Evolutionary conservation across 2,329 filamentous ascomycete species (phyloP).

Genomic region (Fusarium protoensiforme): DNA sequence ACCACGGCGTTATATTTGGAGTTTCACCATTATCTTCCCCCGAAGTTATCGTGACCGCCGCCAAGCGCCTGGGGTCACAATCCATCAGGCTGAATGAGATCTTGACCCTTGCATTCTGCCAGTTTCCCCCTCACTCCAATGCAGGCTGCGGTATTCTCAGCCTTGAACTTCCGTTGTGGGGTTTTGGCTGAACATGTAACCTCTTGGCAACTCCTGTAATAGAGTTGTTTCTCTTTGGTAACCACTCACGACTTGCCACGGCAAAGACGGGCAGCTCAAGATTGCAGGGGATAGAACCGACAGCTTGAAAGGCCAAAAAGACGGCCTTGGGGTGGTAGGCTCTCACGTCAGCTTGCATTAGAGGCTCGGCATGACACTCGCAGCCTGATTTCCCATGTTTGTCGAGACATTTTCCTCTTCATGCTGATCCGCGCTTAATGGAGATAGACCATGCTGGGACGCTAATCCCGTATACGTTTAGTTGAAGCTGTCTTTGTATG

Average conservation of each 20-base stretch:
- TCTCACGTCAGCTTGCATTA: neutral
- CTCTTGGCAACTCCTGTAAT: neutral
- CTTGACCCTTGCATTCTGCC: too few species aligned
- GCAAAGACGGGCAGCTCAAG: neutral
- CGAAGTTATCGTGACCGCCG: neutral
- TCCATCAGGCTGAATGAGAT: neutral
- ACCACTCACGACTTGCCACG: neutral
- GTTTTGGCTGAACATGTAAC: neutral
- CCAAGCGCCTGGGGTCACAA: neutral
- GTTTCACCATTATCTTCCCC: neutral
- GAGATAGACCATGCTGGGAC: neutral
- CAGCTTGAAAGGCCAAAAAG: neutral
- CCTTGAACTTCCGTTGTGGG: neutral
- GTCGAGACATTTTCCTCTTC: neutral
- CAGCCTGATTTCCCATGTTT: neutral
- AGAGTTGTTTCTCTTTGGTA: neutral
- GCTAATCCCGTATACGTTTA: too few species aligned
- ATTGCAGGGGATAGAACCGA: neutral
- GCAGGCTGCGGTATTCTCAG: neutral
- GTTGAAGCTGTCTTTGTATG: neutral
- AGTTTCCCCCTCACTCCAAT: neutral
- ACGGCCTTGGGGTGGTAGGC: neutral
- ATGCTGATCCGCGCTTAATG: neutral
- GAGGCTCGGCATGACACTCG: neutral
- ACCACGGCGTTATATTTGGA: neutral